Base-by-base conservation (phyloP, 2,329 filamentous ascomycete genomes). In the Chrysoporthe cubensis region DNA sequence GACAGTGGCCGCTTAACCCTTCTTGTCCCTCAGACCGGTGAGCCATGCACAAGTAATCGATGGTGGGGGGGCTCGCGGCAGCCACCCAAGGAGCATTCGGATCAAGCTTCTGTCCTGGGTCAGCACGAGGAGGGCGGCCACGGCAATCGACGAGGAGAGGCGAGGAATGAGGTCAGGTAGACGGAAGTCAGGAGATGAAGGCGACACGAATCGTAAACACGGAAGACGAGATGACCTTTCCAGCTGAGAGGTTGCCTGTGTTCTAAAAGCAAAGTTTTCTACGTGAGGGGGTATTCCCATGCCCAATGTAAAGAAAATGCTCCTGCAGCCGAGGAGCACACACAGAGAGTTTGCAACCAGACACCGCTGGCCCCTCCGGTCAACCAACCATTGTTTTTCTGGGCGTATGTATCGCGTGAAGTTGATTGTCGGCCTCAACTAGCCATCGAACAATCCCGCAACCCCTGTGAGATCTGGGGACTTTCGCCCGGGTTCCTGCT, bases 401-500 rank as follows among this genome's bases (percentile, higher is more conserved):
- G 40, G n/a, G 40, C 6, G n/a, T 37, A 7, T 57, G 37, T 40
- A 32, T 13, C 18, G 50, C 14, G 54, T 26, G 21, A 44, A 34
- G 11, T n/a, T 13, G 37, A 18, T 32, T 32, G 40, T 58, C 52
- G 50, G 54, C 32, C 21, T 56, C 40, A 26, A 37, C 56, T 59
- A 65, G 50, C n/a, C 54, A 40, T 70, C 80, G 69, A 83, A 88
- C 60, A 88, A 77, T 54, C 81, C 82, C 6, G 86, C 84, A 18
- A 88, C 82, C 0, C 85, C 85, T 62, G 88, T 85, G 61, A 88
- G 74, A 70, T 88, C 85, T 7, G 84, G 84, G 0, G 80, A 84
- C 63, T 75, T 74, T 61, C 56, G 61, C 60, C 52, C 62, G 16
- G 18, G 48, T 26, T 52, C 32, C 3, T 62, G 64, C 6, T 74